A percentile compares a stretch with the other conserved stretches of the same genome.
Conservation (phyloP, 768 basidiomycete species). For the Collybia sordida region DNA sequence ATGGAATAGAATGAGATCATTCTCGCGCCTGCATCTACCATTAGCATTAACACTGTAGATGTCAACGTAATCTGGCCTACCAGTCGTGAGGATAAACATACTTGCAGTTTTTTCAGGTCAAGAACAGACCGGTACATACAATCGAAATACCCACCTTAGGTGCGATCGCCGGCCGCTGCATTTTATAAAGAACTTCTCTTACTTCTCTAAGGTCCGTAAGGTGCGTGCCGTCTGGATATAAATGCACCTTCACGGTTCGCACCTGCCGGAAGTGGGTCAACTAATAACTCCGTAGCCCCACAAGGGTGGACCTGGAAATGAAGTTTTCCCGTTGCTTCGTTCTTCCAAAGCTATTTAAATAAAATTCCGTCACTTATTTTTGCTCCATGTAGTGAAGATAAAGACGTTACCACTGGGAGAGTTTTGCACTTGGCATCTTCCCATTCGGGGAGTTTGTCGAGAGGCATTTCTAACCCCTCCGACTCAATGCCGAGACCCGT, state of each 20-base stretch:
- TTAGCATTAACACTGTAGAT: neutral
- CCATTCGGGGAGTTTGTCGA: constrained; percentile 78
- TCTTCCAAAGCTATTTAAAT: constrained; percentile 77
- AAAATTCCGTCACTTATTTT: constrained; percentile 20
- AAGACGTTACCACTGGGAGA: constrained; percentile 52
- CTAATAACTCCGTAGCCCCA: constrained; percentile 60
- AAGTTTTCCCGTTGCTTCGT: constrained; percentile 76
- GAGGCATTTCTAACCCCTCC: constrained; percentile 69
- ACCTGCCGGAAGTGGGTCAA: constrained; percentile 70
- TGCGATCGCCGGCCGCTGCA: constrained; percentile 88
- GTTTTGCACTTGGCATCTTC: constrained; percentile 72
- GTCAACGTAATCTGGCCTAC: constrained; percentile 29
- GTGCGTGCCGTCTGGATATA: constrained; percentile 82
- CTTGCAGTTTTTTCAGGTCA: constrained; percentile 24
- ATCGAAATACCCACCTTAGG: constrained; percentile 50
- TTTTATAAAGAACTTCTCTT: constrained; percentile 73
- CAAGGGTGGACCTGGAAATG: constrained; percentile 93
- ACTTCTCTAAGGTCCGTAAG: constrained; percentile 77
- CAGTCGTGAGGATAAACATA: constrained; percentile 90
- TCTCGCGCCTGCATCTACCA: constrained; percentile 32
- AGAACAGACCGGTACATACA: too few relatives aligned
- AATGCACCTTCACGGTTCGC: constrained; percentile 54
- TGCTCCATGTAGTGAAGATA: neutral
- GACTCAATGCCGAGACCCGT: constrained; percentile 85
- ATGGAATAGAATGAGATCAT: constrained; percentile 82